These are phyloP conservation scores for Populus hybrid DNA, from an alignment of 441 rosid genomes.

Conservation along the genomic window DNA sequence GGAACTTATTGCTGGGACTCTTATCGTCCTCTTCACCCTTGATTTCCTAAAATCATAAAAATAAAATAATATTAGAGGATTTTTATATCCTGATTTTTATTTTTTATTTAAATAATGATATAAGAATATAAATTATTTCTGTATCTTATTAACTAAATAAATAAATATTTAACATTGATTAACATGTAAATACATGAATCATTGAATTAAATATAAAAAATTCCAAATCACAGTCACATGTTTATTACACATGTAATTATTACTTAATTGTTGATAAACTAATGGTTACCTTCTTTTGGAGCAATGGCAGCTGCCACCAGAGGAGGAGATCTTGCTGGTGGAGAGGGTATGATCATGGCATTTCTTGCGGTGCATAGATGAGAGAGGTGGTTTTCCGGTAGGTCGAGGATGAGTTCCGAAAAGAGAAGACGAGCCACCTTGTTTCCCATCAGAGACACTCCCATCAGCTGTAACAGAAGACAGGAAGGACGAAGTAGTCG, in stretches of 20 bases:
- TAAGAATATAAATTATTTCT: too few relatives aligned
- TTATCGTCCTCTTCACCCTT: conserved; percentile 54
- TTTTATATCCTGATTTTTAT: not conserved
- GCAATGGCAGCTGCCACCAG: conserved; percentile 58
- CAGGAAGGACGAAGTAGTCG: conserved; percentile 61
- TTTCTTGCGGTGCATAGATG: conserved; percentile 36
- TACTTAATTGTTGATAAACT: not conserved
- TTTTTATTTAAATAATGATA: not conserved
- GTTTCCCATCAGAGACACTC: conserved; percentile 65
- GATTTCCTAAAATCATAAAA: conserved; percentile 37
- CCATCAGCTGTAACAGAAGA: conserved; percentile 75
- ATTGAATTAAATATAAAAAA: too few relatives aligned
- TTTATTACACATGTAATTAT: not conserved
- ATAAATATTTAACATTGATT: not conserved
- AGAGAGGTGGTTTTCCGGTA: conserved; percentile 63
- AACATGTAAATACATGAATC: not conserved
- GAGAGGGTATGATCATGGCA: conserved; percentile 53
- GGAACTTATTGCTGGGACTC: conserved; percentile 74
- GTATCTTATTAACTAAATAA: not conserved
- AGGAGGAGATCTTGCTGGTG: conserved; percentile 47
- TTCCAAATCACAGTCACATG: not conserved
- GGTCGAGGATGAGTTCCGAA: conserved; percentile 42
- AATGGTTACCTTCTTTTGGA: conserved; percentile 56
- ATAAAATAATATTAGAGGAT: not conserved
- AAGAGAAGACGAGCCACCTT: conserved; percentile 30